Evolutionary conservation across 306 rosid genomes (phyloP).

Genomic region (Malus sieversii): DNA sequence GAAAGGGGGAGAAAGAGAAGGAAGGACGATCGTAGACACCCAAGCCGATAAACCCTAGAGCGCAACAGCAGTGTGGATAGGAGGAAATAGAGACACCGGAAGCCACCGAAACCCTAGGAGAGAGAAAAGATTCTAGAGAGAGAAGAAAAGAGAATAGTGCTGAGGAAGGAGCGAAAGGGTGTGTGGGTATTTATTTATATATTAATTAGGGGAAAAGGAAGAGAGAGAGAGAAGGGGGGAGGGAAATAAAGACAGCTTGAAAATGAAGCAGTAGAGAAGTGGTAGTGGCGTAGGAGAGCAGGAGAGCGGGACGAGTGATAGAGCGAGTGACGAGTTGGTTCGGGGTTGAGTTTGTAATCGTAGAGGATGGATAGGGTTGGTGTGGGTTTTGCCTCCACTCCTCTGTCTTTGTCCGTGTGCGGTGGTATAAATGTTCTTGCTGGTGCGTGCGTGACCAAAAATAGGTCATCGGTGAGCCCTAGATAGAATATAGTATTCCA

Average conservation of each 20-base stretch:
- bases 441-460: not conserved
- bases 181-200: conserved; percentile 14
- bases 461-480: not conserved
- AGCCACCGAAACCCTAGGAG: conserved; percentile 25
- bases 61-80: not conserved
- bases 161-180: conserved; percentile 1
- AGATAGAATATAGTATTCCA: too few relatives aligned
- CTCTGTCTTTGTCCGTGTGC: not conserved
- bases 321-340: not conserved
- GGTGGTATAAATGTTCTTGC: not conserved
- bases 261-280: conserved; percentile 61
- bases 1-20: not conserved
- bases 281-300: not conserved
- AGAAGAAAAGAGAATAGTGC: conserved; percentile 1
- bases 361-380: not conserved
- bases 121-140: conserved; percentile 14
- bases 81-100: not conserved
- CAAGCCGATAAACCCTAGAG: conserved; percentile 44
- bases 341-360: not conserved
- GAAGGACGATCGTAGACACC: not conserved
- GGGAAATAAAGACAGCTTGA: conserved; percentile 71
- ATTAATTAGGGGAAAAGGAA: conserved; percentile 6
- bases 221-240: conserved; percentile 13
- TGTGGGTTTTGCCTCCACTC: not conserved
- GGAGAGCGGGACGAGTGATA: not conserved